Evolutionary conservation across 192 early-diverging fungal species (phyloP), one percentile per base, ranked within the genome.

Genomic region (Funneliformis geosporum): DNA sequence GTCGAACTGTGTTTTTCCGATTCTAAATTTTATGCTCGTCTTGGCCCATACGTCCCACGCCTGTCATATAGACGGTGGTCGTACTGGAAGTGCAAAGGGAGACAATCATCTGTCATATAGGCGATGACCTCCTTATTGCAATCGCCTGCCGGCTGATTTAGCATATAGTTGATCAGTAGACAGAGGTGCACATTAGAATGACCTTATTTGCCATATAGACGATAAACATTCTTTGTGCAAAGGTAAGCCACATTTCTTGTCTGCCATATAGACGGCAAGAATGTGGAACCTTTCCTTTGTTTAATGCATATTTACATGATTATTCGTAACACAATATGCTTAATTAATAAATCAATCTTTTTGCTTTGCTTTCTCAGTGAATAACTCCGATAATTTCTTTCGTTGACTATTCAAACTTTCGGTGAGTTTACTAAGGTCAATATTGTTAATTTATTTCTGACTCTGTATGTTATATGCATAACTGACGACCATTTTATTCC

Each of bases 71-170:
- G 69, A 73, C 69, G 40, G 66, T 21, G 40, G 46, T 44, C 77
- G 28, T 78, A 59, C 77, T 78, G 77, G 43, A 78, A 78, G 77
- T 71, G 65, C 65, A 46, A 78, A 78, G 77, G 65, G 21, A 71
- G 67, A 43, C 71, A 28, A 74, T 60, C 42, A 60, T 33, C 60
- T 60, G 69, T 79, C 69, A 79, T 73, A 42, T 79, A 28, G 79
- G 59, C 47, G 27, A 73, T 73, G 69, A 79, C 79, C 79, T 79
- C 27, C 60, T 73, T 73, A 39, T 43, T 73, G 67, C 60, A 78
- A 42, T 79, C 28, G 28, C 55, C 79, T 79, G 79, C 79, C 46
- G 67, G 79, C 50, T 71, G 67, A 40, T 79, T 79, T 79, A 67
- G 43, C 78, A 73, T 72, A 27, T 79, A 55, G 69, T 23, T 79